Percentiles rank a stretch among this genome's conserved stretches.
Evolutionary conservation across 192 early-diverging fungal species (phyloP).

Genomic region (Cetraspora pellucida): DNA sequence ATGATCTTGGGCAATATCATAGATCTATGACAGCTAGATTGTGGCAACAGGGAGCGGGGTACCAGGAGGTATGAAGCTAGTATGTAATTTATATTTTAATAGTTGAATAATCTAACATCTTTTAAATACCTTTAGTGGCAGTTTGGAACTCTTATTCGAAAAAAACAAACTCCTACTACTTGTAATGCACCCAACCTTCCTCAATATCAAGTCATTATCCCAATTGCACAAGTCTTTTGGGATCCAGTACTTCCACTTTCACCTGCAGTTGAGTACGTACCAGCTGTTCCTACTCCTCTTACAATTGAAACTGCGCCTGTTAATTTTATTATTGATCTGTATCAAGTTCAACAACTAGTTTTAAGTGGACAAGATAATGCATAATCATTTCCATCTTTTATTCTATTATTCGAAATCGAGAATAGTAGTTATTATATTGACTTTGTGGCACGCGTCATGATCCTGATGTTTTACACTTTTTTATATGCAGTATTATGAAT

Average conservation of each 20-base stretch:
- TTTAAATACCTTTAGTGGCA: constrained; percentile 17
- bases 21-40: too few species aligned
- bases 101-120: constrained; percentile 20
- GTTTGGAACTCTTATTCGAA: constrained; percentile 15
- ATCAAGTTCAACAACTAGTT: constrained; percentile 24
- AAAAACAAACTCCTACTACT: constrained; percentile 6
- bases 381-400: constrained; percentile 19
- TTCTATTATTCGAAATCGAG: neutral
- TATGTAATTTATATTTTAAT: constrained; percentile 30
- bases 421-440: constrained; percentile 16
- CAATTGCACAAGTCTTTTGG: constrained; percentile 28
- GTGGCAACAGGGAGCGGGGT: too few species aligned
- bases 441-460: neutral
- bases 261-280: neutral
- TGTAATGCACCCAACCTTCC: constrained; percentile 27
- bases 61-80: neutral
- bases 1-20: too few species aligned
- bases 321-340: constrained; percentile 32
- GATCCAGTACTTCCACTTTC: constrained; percentile 5
- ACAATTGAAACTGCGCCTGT: constrained; percentile 1
- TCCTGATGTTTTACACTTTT: neutral
- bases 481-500: constrained; percentile 21
- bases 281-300: constrained; percentile 4
- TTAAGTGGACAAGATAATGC: constrained; percentile 16
- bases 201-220: constrained; percentile 25